Base-by-base conservation (phyloP, 2,329 filamentous ascomycete genomes). In the Cordyceps tenuipes region DNA sequence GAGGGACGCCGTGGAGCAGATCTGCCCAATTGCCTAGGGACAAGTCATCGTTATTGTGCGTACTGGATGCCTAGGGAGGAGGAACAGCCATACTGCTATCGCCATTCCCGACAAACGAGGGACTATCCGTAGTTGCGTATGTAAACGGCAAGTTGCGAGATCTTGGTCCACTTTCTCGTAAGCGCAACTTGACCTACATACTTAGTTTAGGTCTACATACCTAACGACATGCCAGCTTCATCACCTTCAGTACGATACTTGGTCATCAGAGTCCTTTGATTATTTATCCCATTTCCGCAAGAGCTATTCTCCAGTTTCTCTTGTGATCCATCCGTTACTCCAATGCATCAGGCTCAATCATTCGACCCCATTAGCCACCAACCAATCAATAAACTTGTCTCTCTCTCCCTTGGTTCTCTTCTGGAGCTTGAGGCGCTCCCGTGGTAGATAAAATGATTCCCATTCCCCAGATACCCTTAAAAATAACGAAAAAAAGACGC, bases 1-100 rank as follows among this genome's bases (percentile, higher is more conserved):
- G 78, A 94, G 85, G 64, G 83, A 89, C 63, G 86, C 81, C 61
- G 90, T 95, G 43, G 91, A 92, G 75, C 91, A 92, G 73, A 97
- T 84, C 75, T 97, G 93, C 39, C 91, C 92, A 50, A 96, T 80
- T 65, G 91, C 91, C 91, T 95, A 43, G 3, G 7, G 9, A 47
- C n/a, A 15, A 21, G 23, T n/a, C 3, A 31, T 36, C 6, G 23
- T 62, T 36, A 62, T n/a, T 19, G 19, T 5, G 6, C 44, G 13
- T 5, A 7, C 39, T 3, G 1, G 9, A 17, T 23, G 39, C 21
- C 2, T 5, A 13, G 3, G 21, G 43, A 23, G 26, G 21, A 50
- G 15, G 36, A 57, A 46, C 17, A 13, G 41, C 1, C 65, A 48
- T 66, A 72, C 68, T 63, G 67, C 67, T 54, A 70, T 66, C 23